phyloP scores from a whole-genome alignment of 2,329 filamentous ascomycete genomes.

The Phialophora expanda region DNA sequence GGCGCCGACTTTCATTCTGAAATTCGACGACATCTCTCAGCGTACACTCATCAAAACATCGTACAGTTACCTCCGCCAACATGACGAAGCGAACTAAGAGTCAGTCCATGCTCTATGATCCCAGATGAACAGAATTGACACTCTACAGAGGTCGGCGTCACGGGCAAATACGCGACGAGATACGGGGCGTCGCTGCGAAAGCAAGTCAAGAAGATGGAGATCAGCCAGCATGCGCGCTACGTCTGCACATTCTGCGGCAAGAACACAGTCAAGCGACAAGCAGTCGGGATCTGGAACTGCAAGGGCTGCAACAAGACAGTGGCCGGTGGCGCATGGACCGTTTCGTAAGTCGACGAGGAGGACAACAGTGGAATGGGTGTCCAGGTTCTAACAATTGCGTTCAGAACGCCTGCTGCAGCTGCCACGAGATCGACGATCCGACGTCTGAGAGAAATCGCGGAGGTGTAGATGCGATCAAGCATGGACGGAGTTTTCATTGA shows the following conservation, averaged over 20 bases:
- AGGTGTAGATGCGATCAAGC: slow-evolving; percentile 62
- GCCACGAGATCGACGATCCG: slow-evolving; percentile 95
- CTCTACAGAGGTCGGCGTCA: slow-evolving; percentile 82
- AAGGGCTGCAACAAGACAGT: slow-evolving; percentile 91
- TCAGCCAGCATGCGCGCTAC: slow-evolving; percentile 94
- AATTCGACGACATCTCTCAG: slow-evolving; percentile 26
- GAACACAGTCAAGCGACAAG: slow-evolving; percentile 86
- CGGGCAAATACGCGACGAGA: slow-evolving; percentile 99
- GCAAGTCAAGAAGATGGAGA: slow-evolving; percentile 99
- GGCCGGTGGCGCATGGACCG: slow-evolving; percentile 90
- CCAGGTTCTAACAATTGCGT: slow-evolving; percentile 18
- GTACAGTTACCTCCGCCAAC: no score
- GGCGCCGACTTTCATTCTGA: slow-evolving; percentile 20
- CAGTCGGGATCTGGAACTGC: slow-evolving; percentile 97
- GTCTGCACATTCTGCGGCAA: slow-evolving; percentile 99
- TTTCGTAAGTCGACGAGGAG: slow-evolving; percentile 75
- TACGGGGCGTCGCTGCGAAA: slow-evolving; percentile 99
- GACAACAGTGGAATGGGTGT: background rate
- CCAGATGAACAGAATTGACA: no score
- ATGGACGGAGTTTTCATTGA: slow-evolving; percentile 35
- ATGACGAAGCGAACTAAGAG: slow-evolving; percentile 94
- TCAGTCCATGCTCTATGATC: slow-evolving; percentile 41
- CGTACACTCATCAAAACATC: background rate
- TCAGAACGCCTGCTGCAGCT: slow-evolving; percentile 86
- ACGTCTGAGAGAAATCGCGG: slow-evolving; percentile 95